Evolutionary conservation across 441 rosid species (phyloP).

Genomic region (Raphanus hybrid): DNA sequence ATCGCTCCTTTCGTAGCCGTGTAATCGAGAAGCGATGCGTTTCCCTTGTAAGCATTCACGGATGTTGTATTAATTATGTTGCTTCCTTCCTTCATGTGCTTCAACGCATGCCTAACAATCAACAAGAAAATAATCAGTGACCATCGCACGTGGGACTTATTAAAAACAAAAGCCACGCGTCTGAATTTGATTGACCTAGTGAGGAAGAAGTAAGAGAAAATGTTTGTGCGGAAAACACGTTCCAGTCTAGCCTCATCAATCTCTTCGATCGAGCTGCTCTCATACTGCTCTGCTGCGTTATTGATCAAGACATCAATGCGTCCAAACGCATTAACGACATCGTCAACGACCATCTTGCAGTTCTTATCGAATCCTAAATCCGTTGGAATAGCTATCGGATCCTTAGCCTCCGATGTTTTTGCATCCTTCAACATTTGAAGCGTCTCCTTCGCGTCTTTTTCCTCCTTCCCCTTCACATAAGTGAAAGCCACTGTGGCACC

Average conservation of each 20-base stretch:
- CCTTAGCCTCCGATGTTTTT: conserved; percentile 56
- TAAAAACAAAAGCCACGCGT: not conserved
- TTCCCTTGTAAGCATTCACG: conserved; percentile 71
- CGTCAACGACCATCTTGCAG: conserved; percentile 65
- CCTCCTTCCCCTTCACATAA: conserved; percentile 61
- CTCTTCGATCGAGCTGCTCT: conserved; percentile 38
- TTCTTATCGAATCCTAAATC: conserved; percentile 76
- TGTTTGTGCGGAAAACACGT: conserved; percentile 49
- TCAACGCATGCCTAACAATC: conserved; percentile 56
- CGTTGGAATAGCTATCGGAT: conserved; percentile 57
- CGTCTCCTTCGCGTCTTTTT: conserved; percentile 72
- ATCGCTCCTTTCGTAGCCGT: conserved; percentile 74
- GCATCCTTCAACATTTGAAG: conserved; percentile 54
- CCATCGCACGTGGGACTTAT: not conserved
- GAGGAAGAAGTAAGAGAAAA: conserved; percentile 49
- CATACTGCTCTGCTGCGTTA: too few species aligned
- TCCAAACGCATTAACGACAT: conserved; percentile 52
- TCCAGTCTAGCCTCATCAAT: conserved; percentile 48
- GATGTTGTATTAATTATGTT: conserved; percentile 75
- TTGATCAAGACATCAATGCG: conserved; percentile 38
- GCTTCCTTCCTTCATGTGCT: conserved; percentile 83
- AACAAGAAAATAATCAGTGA: not conserved
- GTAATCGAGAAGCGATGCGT: conserved; percentile 64
- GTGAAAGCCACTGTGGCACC: conserved; percentile 89
- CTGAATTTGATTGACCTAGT: conserved; percentile 32